Base-by-base conservation (phyloP, 164 flowering plant genomes). In the Umbilicus rupestris region DNA sequence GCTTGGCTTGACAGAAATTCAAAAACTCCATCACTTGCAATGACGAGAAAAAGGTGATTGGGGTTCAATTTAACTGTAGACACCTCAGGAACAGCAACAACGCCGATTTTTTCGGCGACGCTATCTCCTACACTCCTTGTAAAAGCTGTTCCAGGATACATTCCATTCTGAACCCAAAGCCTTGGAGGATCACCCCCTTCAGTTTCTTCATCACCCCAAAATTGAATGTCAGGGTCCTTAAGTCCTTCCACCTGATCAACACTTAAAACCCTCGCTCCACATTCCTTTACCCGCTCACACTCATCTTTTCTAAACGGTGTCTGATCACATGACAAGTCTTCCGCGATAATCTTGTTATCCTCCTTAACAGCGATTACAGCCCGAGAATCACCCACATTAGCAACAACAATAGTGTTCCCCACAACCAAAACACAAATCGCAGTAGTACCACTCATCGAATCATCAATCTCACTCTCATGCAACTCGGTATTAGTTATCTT, bases 1-100 rank as follows among this genome's bases (percentile, higher is more conserved):
- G 83, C 74, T 78, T 94, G 96, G 88, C 99, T 94, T 7, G 89
- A 79, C 65, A 91, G 81, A 71, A 94, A 91, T 78, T 94, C 97
- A 29, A 94, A 94, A 64, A 94, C 88, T 46, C 99, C 99, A 82
- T 95, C 99, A 71, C 97, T 95, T 33, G 99, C 99, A 78, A 89
- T 69, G 15, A 95, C 89, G 67, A 95, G 87, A 79, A 95, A 95
- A 39, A 74, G 76, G 75, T 95, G 92, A 63, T 83, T 66, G 14
- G 85, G 76, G 0, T 83, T 82, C 17, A 95, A 92, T 63, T 80
- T 82, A 65, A 90, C 78, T 57, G 70, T 66, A 3, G 77, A 70
- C 30, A 93, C 82, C 81, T 92, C 99, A 1, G 97, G 99, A 70
- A 66, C 88, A 73, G 99, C 88, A 75, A 86, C 72, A 12, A 92